Evolutionary conservation across 2,329 filamentous ascomycete genomes (phyloP).

Genomic region (Arachnomyces sp.): DNA sequence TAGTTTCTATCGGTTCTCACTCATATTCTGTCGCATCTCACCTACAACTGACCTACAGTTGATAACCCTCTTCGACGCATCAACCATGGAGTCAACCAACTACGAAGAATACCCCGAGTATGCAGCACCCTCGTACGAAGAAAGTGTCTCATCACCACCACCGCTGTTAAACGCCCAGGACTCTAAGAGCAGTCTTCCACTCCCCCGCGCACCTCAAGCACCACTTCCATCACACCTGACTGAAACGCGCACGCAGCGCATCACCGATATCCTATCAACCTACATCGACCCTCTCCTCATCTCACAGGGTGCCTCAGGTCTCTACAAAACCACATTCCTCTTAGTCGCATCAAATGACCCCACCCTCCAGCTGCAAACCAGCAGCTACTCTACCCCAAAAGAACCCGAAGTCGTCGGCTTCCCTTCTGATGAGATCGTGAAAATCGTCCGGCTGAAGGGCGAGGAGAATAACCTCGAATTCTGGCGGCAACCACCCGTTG

Average conservation of each 20-base stretch:
- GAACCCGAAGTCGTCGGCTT: conserved; percentile 33
- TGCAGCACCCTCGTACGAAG: conserved; percentile 27
- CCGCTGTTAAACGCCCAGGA: conserved; percentile 2
- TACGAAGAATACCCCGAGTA: conserved; percentile 14
- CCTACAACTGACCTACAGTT: too few species aligned
- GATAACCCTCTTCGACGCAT: too few species aligned
- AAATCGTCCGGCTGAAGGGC: conserved; percentile 33
- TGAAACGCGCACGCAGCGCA: conserved; percentile 32
- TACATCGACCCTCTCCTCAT: conserved; percentile 37
- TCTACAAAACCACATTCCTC: conserved; percentile 37
- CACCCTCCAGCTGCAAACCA: conserved; percentile 17
- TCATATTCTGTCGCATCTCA: too few species aligned
- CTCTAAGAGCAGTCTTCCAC: conserved; percentile 23
- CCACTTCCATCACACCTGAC: conserved; percentile 24
- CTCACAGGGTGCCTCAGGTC: conserved; percentile 32
- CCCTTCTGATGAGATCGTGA: conserved; percentile 30
- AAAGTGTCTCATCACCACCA: conserved; percentile 13
- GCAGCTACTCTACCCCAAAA: conserved; percentile 12
- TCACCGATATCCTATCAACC: conserved; percentile 30
- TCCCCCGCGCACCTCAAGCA: conserved; percentile 5
- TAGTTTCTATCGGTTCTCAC: too few species aligned
- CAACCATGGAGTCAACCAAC: too few species aligned
- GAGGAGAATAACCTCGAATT: conserved; percentile 36
- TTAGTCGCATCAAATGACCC: conserved; percentile 38
- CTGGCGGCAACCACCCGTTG: conserved; percentile 35